phyloP scores from a whole-genome alignment of 2,329 filamentous ascomycete species.

The Periconia sp. region DNA sequence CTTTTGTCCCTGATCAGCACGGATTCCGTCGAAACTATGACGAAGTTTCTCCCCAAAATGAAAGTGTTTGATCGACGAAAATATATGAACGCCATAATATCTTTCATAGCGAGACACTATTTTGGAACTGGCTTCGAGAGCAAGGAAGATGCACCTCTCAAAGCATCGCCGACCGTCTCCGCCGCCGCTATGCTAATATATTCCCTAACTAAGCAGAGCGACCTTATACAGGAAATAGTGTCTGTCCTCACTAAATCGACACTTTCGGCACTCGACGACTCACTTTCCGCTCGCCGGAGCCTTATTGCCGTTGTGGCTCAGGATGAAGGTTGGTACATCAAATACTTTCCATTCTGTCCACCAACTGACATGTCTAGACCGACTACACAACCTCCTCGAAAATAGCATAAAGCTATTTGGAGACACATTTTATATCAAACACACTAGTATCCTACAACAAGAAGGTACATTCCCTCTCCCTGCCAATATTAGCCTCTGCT shows the following conservation, averaged over 20 bases:
- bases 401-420: conserved; percentile 77
- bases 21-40: conserved; percentile 26
- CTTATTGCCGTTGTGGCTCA: conserved; percentile 48
- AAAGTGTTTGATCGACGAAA: conserved; percentile 57
- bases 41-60: conserved; percentile 49
- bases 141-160: conserved; percentile 18
- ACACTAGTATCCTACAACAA: conserved; percentile 84
- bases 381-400: conserved; percentile 66
- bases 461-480: conserved; percentile 64
- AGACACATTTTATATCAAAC: conserved; percentile 84
- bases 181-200: conserved; percentile 29
- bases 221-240: conserved; percentile 38
- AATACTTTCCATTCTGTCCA: too few relatives aligned
- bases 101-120: conserved; percentile 29
- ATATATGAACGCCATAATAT: conserved; percentile 44
- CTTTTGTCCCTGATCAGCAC: conserved; percentile 17
- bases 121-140: conserved; percentile 13
- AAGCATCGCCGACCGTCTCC: conserved; percentile 27
- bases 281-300: conserved; percentile 41
- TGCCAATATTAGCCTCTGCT: conserved; percentile 19
- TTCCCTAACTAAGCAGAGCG: conserved; percentile 31
- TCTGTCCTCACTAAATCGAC: conserved; percentile 48
- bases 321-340: conserved; percentile 46
- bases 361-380: conserved; percentile 32
- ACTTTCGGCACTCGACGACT: conserved; percentile 34